Percentiles rank a stretch among this genome's conserved stretches.
Evolutionary conservation across 495 filamentous ascomycete genomes (phyloP).

Genomic region (Pseudoneurospora amorphoporcata): DNA sequence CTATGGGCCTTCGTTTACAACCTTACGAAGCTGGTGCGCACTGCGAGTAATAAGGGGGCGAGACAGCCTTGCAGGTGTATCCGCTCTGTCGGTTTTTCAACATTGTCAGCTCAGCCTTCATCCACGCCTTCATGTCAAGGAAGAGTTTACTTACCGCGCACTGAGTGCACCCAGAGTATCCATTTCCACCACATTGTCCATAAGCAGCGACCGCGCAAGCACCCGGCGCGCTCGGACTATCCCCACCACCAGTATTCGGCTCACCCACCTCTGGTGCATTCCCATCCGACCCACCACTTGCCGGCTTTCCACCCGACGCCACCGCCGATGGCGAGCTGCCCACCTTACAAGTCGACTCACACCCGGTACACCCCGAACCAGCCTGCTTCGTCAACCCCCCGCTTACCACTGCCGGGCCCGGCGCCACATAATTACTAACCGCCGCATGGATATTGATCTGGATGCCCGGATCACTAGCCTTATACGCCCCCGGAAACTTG

Average conservation of each 20-base stretch:
- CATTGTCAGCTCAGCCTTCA: not conserved
- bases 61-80: slow-evolving; percentile 19
- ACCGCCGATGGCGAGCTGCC: slow-evolving; percentile 22
- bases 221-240: slow-evolving; percentile 3
- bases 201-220: slow-evolving; percentile 27
- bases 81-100: slow-evolving; percentile 7
- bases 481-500: slow-evolving; percentile 39
- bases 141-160: slow-evolving; percentile 24
- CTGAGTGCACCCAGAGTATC: slow-evolving; percentile 28
- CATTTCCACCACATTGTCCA: slow-evolving; percentile 36
- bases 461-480: slow-evolving; percentile 37
- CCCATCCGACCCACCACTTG: not conserved
- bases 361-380: slow-evolving; percentile 25
- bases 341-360: slow-evolving; percentile 30
- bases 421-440: slow-evolving; percentile 25
- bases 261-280: slow-evolving; percentile 2
- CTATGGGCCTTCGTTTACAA: not conserved
- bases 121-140: not conserved
- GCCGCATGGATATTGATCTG: slow-evolving; percentile 38
- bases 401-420: slow-evolving; percentile 29
- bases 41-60: slow-evolving; percentile 30
- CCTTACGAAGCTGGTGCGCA: slow-evolving; percentile 15
- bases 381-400: slow-evolving; percentile 28
- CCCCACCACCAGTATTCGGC: not conserved
- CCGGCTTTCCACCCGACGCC: slow-evolving; percentile 4